A percentile compares a stretch with the other conserved stretches of the same genome.
phyloP scores from a whole-genome alignment of 1,284 basidiomycete species.

The Ustilago nuda region DNA sequence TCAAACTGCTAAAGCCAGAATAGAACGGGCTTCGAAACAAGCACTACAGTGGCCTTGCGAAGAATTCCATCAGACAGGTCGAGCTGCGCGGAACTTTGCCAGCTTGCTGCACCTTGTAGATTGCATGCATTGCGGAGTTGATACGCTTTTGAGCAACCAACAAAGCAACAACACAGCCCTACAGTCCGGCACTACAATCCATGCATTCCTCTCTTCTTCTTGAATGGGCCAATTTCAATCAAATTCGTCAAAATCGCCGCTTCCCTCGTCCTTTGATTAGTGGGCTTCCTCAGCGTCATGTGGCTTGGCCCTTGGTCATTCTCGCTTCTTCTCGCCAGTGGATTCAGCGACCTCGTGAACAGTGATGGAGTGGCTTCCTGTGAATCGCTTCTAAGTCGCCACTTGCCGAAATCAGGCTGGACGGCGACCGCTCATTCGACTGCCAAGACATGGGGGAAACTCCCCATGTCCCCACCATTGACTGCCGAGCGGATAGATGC shows the following conservation, averaged over 20 bases:
- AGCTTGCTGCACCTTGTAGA: slow-evolving; percentile 8
- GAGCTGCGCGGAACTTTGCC: not conserved
- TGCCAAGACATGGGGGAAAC: slow-evolving; percentile 2
- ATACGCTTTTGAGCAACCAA: not conserved
- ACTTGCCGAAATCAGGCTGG: not conserved
- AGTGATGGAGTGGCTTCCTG: not conserved
- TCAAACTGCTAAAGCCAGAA: not conserved
- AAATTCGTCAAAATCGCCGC: slow-evolving; percentile 23
- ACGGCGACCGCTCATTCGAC: not conserved
- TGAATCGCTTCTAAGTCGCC: not conserved
- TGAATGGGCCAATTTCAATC: not conserved
- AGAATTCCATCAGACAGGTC: not conserved
- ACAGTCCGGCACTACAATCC: not conserved
- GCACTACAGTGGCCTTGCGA: not conserved
- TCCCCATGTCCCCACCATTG: not conserved
- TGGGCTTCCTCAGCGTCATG: not conserved
- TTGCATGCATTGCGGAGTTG: slow-evolving; percentile 8
- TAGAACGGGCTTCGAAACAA: not conserved
- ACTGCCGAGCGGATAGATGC: not conserved
- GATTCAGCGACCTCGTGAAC: not conserved
- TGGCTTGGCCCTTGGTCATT: not conserved
- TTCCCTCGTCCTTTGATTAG: slow-evolving; percentile 4
- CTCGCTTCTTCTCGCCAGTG: not conserved
- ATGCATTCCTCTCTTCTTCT: not conserved
- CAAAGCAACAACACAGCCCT: not conserved